Evolutionary conservation across 768 basidiomycete genomes (phyloP), one percentile per base, ranked within the genome.

Genomic region (Lentinula sp.): DNA sequence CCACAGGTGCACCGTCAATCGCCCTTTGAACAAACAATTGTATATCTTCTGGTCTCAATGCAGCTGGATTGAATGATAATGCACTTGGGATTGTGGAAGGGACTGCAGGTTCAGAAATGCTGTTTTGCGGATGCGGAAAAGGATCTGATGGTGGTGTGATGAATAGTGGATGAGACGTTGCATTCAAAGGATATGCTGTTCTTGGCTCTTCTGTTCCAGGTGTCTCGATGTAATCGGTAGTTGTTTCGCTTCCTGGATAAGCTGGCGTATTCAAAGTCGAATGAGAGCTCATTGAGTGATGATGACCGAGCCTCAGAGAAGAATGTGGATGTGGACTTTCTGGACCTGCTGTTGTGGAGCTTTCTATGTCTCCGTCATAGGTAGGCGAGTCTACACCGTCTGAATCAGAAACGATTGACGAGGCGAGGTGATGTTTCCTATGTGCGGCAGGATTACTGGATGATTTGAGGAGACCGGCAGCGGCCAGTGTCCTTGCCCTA

Each of bases 311-410:
- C n/a, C 53, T 54, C 37, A 37, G 18, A 1, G 34, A 54, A 40
- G 59, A 61, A n/a, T 61, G 64, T 13, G 55, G 50, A n/a, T 54
- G 53, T 2, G 53, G 53, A 45, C 67, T 66, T 52, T 83, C 82
- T 7, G 76, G 72, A 35, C 82, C 79, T 23, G 80, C 84, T 7
- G 86, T 88, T 1, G 86, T 85, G 66, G 84, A 87, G 49, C 85
- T 88, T 70, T 94, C 93, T 60, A 95, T 80, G 73, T 95, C 93
- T 60, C 93, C 93, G 68, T 95, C 93, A 71, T 95, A 93, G 0
- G 91, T 93, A 7, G 91, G 92, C 0, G 89, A 91, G 70, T 93
- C 92, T 8, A 88, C 81, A 58, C 90, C 85, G 69, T 84, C 87
- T 45, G 85, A 87, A 65, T 90, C 88, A 18, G 84, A 86, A 61